Evolutionary conservation across 2,329 filamentous ascomycete genomes (phyloP).

Genomic region (Pseudogymnoascus sp.): DNA sequence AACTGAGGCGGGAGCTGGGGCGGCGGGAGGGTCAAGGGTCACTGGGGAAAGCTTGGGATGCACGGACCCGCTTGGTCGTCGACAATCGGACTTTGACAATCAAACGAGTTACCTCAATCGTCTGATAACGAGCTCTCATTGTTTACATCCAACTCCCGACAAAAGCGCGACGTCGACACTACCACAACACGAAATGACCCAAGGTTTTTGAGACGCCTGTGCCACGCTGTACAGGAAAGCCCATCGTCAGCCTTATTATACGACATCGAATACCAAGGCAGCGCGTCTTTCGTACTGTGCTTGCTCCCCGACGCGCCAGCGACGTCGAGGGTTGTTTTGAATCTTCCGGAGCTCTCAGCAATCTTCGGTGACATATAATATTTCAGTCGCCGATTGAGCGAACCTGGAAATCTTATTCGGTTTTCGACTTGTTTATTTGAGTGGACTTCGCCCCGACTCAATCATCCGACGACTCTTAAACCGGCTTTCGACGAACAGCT

Average conservation of each 20-base stretch:
- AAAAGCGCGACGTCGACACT: constrained; percentile 2
- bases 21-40: too few species aligned
- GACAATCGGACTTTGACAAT: constrained; percentile 6
- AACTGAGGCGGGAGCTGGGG: neutral
- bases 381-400: neutral
- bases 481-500: neutral
- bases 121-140: constrained; percentile 7
- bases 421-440: neutral
- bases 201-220: neutral
- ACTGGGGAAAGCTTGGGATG: neutral
- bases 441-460: neutral
- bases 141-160: constrained; percentile 1
- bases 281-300: neutral
- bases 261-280: neutral
- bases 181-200: neutral
- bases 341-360: neutral
- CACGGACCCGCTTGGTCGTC: constrained; percentile 1
- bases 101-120: neutral
- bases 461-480: neutral
- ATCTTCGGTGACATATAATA: neutral
- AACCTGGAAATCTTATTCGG: neutral
- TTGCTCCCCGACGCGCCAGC: neutral
- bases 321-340: neutral
- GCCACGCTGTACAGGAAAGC: neutral
- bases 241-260: neutral